Evolutionary conservation across 2,329 filamentous ascomycete genomes (phyloP), one percentile per base, ranked within the genome.

Genomic region (Claviceps lovelessii): DNA sequence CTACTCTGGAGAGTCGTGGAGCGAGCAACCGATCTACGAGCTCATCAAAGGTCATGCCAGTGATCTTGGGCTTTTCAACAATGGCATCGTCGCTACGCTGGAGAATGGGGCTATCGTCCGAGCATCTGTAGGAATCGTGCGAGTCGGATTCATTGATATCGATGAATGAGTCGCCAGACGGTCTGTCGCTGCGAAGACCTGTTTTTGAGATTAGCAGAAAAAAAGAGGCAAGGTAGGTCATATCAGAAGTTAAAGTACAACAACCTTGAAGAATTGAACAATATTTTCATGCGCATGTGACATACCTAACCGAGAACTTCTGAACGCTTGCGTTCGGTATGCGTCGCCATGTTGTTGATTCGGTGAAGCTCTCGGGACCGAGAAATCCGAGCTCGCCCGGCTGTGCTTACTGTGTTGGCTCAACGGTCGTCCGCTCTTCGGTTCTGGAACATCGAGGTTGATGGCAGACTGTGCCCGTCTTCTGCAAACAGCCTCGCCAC

Each of bases 1-100:
- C 93, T n/a, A 84, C 79, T 64, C 88, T 90, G 33, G 88, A 90
- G 72, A 91, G 84, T 41, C 88, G 87, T 58, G 88, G 80, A 0
- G 84, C 79, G 29, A 97, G 76, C 45, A 98, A 77, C n/a, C 90
- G 85, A 68, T 95, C 89, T 23, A 97, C 88, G 5, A 93, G 73
- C 54, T 90, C 85, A 57, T 86, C 83, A 60, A 85, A 81, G 2
- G 73, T 72, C 19, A 82, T 68, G 2, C 81, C 81, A 1, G 71
- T 65, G 51, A 72, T 67, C 64, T 77, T 82, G 31, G 73, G 67
- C 49, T 66, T 70, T 33, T 72, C 68, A 56, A 80, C 77, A 23
- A 79, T 74, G 55, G 70, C 77, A 53, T 89, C 84, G 56, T 86
- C 84, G 44, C 75, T 78, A 50, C 83, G 77, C 62, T 85, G 83